Conservation (phyloP, 2,329 filamentous ascomycete species). For the Penicillium frequentans region DNA sequence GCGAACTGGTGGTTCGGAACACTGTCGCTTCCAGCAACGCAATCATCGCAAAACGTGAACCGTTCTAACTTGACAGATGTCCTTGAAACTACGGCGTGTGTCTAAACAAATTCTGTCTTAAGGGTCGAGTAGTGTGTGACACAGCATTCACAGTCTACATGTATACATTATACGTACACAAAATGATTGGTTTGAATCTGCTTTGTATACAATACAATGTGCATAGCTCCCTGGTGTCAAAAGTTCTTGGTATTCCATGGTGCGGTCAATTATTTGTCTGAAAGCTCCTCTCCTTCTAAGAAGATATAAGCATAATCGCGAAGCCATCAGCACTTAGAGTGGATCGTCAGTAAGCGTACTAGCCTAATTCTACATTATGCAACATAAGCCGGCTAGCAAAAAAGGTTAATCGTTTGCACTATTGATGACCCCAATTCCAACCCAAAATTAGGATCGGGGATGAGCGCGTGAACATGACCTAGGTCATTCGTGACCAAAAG, state of each 20-base stretch:
- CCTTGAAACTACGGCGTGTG: not conserved
- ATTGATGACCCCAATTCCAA: slow-evolving; percentile 1
- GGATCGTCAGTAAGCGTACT: not conserved
- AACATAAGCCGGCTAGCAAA: not conserved
- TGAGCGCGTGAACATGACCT: not conserved
- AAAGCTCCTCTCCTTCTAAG: too few relatives aligned
- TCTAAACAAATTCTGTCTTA: not conserved
- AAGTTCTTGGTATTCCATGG: too few relatives aligned
- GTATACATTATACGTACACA: not conserved
- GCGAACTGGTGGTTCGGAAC: too few relatives aligned
- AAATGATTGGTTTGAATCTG: not conserved
- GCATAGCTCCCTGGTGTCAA: too few relatives aligned
- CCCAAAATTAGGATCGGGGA: slow-evolving; percentile 10
- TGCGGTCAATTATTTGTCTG: too few relatives aligned
- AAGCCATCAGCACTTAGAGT: not conserved
- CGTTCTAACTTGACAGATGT: not conserved
- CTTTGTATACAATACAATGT: not conserved
- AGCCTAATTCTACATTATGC: not conserved
- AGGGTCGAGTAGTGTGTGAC: not conserved
- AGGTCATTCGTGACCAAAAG: not conserved
- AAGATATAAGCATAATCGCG: not conserved
- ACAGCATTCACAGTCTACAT: not conserved
- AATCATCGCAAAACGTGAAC: not conserved
- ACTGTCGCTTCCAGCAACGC: not conserved
- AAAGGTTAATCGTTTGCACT: slow-evolving; percentile 1